Base-by-base conservation (phyloP, 306 rosid species). In the barrel medic (Medicago truncatula) region DNA sequence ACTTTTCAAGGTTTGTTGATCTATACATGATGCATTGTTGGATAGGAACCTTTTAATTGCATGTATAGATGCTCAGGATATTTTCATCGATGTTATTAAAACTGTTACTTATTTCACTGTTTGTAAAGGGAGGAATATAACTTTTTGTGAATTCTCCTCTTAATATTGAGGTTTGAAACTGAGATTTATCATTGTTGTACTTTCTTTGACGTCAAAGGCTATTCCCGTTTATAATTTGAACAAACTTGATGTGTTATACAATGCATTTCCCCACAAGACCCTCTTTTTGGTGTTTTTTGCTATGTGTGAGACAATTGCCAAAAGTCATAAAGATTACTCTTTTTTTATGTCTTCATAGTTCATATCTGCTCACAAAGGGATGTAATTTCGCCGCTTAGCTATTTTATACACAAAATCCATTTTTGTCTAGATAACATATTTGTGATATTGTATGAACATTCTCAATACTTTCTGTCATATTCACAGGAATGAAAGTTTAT, bases 1-100 rank as follows among this genome's bases (percentile, higher is more conserved):
- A 93, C 98, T 82, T 93, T 93, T 83, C 98, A 93, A 86, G 98
- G 97, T 93, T 76, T 8, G 80, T 74, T 8, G n/a, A 73, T 79
- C 9, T 39, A 76, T 80, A 18, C 14, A 46, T 20, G 62, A 54
- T 75, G 58, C 57, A 74, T 78, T 78, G 1, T 44, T 53, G 23
- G 39, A 41, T 50, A 9, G 14, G 39, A 59, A 8, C 44, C 25
- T 34, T 38, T 40, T 81, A 63, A 69, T 50, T 70, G 53, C 44
- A 7, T 63, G 17, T 15, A 41, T 21, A 7, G 16, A 25, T 62
- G 34, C 5, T 52, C 10, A 3, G 40, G 46, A 21, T 62, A 4
- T 31, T 54, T 39, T 39, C 43, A 21, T 74, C 46, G 25, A 3
- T 75, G 72, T 15, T 71, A 71, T 61, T 61, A 16, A 53, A 10